These are phyloP conservation scores for Yamadazyma epiphylla DNA, from an alignment of 1,139 yeast species.

Conservation along the genomic window DNA sequence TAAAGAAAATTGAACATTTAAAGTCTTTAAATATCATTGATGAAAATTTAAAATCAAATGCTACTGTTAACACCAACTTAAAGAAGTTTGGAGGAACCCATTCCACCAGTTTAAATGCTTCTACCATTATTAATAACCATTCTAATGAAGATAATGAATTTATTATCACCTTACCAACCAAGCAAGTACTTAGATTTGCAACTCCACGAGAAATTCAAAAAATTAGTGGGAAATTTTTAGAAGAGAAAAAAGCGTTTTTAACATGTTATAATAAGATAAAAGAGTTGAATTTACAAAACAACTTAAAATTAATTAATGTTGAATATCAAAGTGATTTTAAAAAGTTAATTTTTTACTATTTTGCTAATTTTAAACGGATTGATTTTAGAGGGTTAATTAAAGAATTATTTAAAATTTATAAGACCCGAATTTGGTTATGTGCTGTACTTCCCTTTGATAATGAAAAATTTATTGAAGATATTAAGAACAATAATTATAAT, in stretches of 20 bases:
- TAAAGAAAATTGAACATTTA: slow-evolving; percentile 73
- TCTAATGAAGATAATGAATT: slow-evolving; percentile 44
- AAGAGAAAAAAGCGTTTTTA: slow-evolving; percentile 45
- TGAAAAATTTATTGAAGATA: slow-evolving; percentile 22
- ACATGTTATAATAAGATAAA: slow-evolving; percentile 44
- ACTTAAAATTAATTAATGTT: slow-evolving; percentile 58
- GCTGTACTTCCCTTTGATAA: slow-evolving; percentile 56
- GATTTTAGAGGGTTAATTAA: slow-evolving; percentile 91
- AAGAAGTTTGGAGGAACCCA: slow-evolving; percentile 35
- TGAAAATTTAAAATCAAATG: slow-evolving; percentile 9
- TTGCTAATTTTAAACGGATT: slow-evolving; percentile 71
- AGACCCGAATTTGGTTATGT: slow-evolving; percentile 97
- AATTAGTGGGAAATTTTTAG: slow-evolving; percentile 41
- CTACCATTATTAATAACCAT: slow-evolving; percentile 37
- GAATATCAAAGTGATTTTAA: slow-evolving; percentile 96
- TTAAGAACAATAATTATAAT: slow-evolving; percentile 2
- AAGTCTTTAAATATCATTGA: slow-evolving; percentile 60
- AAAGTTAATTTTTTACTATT: slow-evolving; percentile 87
- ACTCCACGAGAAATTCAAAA: slow-evolving; percentile 46
- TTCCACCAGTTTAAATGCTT: slow-evolving; percentile 34
- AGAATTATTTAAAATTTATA: slow-evolving; percentile 87
- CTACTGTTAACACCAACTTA: slow-evolving; percentile 14
- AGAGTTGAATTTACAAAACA: slow-evolving; percentile 36
- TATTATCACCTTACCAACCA: slow-evolving; percentile 44
- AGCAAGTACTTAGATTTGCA: slow-evolving; percentile 47